These are phyloP conservation scores for Naganishia vishniacii DNA, from an alignment of 768 basidiomycete genomes.

Conservation along the genomic window DNA sequence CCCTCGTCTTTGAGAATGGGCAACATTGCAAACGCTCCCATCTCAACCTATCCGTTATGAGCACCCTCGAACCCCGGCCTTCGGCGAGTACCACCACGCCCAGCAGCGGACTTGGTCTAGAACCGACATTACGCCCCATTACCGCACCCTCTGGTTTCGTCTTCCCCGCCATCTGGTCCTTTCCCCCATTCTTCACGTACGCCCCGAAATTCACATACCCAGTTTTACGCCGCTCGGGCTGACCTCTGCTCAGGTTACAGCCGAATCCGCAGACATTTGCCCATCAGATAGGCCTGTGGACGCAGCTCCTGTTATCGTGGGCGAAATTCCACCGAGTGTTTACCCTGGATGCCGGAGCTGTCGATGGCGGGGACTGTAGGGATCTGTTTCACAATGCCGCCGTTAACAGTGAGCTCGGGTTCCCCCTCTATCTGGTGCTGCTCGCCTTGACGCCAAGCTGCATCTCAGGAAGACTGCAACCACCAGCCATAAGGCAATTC, in stretches of 20 bases:
- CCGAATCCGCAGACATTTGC: slow-evolving; percentile 49
- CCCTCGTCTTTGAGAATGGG: no score
- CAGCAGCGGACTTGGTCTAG: no score
- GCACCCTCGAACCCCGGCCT: no score
- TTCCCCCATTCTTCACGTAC: slow-evolving; percentile 52
- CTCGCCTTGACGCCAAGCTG: neutral
- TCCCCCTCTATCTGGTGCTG: neutral
- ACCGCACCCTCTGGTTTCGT: slow-evolving; percentile 39
- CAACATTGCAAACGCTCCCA: no score
- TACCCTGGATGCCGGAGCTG: slow-evolving; percentile 37
- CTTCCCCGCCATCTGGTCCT: slow-evolving; percentile 50
- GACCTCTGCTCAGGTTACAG: slow-evolving; percentile 42
- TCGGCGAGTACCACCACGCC: no score
- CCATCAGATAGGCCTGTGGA: slow-evolving; percentile 49
- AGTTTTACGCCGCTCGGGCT: neutral
- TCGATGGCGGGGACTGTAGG: slow-evolving; percentile 28
- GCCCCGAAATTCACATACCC: slow-evolving; percentile 17
- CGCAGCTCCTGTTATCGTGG: slow-evolving; percentile 46
- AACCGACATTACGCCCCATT: slow-evolving; percentile 33
- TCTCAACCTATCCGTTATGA: no score
- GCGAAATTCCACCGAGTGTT: slow-evolving; percentile 43
- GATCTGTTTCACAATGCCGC: slow-evolving; percentile 45
- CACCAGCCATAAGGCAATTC: slow-evolving; percentile 33
- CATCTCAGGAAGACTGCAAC: slow-evolving; percentile 36
- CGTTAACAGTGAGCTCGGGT: slow-evolving; percentile 42